These are phyloP conservation scores for Tetramitus jugosus DNA, from an alignment of 208 protist genomes.

Conservation along the genomic window DNA sequence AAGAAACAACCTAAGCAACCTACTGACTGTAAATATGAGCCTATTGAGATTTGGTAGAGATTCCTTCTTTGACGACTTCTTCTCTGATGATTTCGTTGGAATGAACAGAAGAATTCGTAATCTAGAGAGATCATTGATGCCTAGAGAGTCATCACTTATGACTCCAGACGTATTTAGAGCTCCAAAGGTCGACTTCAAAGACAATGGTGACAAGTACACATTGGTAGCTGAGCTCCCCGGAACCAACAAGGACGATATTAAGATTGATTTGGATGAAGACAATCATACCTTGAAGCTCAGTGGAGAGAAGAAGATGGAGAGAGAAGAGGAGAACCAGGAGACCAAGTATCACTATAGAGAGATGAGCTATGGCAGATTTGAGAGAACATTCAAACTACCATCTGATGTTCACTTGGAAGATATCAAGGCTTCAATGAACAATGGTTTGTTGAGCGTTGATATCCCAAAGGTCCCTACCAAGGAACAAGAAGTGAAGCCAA, in stretches of 20 bases:
- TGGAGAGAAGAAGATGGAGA: slow-evolving; percentile 19
- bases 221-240: slow-evolving; percentile 9
- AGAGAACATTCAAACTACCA: slow-evolving; percentile 9
- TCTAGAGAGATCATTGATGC: no score
- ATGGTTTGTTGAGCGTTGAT: slow-evolving; percentile 19
- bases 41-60: no score
- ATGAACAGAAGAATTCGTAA: no score
- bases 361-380: slow-evolving; percentile 8
- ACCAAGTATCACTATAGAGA: slow-evolving; percentile 14
- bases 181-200: slow-evolving; percentile 12
- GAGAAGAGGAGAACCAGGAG: slow-evolving; percentile 21
- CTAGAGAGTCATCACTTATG: no score
- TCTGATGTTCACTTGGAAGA: slow-evolving; percentile 5
- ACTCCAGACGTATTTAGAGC: no score
- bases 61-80: no score
- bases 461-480: slow-evolving; percentile 24
- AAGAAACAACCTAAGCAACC: no score
- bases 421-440: background rate
- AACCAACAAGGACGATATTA: slow-evolving; percentile 20
- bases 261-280: slow-evolving; percentile 19
- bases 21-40: no score
- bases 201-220: background rate
- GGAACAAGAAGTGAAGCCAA: background rate
- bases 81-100: no score
- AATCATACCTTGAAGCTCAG: background rate